Evolutionary conservation across 1,139 yeast species (phyloP).

Genomic region (Geotrichum histeridarum): DNA sequence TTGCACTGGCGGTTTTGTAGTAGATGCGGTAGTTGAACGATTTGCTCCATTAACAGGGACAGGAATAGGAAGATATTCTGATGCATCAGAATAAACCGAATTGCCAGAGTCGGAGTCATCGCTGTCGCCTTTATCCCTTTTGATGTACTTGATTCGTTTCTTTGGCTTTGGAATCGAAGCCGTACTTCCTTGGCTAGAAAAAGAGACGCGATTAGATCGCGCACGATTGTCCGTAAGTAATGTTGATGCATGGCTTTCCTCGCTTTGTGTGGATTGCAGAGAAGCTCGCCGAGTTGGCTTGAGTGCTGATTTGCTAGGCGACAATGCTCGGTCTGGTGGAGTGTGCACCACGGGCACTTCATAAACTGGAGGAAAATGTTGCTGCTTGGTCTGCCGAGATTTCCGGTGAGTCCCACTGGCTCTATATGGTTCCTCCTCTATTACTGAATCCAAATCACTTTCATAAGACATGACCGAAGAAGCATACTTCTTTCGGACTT

Average conservation of each 20-base stretch:
- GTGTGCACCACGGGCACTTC: slow-evolving; percentile 19
- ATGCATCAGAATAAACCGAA: slow-evolving; percentile 15
- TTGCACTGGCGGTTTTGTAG: background rate
- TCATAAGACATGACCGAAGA: slow-evolving; percentile 33
- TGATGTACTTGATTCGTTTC: background rate
- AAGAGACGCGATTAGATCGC: slow-evolving; percentile 10
- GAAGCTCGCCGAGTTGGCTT: slow-evolving; percentile 25
- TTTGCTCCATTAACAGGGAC: background rate
- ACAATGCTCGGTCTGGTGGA: slow-evolving; percentile 30
- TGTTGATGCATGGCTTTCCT: slow-evolving; percentile 1
- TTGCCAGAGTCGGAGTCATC: slow-evolving; percentile 14
- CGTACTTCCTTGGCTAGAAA: background rate
- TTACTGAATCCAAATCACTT: slow-evolving; percentile 35
- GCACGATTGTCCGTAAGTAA: background rate
- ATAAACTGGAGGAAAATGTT: slow-evolving; percentile 13
- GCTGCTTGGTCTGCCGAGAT: slow-evolving; percentile 6
- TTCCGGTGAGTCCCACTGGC: background rate
- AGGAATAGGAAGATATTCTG: slow-evolving; percentile 6
- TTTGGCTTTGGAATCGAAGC: background rate
- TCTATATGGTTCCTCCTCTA: slow-evolving; percentile 27
- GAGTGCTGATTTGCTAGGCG: slow-evolving; percentile 35
- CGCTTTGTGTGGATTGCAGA: slow-evolving; percentile 14
- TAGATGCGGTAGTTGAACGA: background rate
- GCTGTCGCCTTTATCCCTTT: background rate
- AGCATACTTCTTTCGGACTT: slow-evolving; percentile 23